Evolutionary conservation across 345 rosid species (phyloP).

Genomic region (Eucalyptus marginata): DNA sequence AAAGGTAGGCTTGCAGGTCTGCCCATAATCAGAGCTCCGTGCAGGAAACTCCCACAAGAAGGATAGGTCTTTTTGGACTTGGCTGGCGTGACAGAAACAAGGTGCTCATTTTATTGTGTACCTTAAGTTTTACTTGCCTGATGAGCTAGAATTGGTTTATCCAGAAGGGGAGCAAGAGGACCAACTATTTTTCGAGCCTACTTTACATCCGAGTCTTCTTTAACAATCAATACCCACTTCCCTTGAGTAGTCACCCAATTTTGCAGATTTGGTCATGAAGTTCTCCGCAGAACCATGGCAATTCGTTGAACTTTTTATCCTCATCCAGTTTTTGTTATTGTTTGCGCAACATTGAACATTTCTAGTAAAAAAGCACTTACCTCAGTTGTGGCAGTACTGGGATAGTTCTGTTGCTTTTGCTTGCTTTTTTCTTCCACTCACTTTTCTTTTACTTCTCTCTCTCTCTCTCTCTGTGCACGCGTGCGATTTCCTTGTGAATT

Average conservation of each 20-base stretch:
- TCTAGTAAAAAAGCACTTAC: neutral
- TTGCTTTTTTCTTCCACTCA: neutral
- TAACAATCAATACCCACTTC: neutral
- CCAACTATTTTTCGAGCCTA: neutral
- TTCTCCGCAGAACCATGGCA: neutral
- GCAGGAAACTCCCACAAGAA: constrained; percentile 42
- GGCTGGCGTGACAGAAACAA: constrained; percentile 79
- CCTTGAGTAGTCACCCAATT: neutral
- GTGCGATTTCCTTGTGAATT: neutral
- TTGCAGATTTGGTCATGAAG: neutral
- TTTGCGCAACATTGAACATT: neutral
- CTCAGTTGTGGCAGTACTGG: neutral
- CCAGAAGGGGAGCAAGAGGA: neutral
- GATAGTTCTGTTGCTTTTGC: neutral
- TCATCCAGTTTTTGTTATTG: neutral
- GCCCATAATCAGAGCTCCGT: constrained; percentile 8
- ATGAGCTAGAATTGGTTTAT: neutral
- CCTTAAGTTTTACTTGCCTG: neutral
- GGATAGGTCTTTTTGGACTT: constrained; percentile 46
- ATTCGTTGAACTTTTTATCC: neutral
- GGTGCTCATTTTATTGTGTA: constrained; percentile 19
- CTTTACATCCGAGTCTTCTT: neutral
- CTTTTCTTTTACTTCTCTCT: neutral
- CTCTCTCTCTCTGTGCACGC: neutral
- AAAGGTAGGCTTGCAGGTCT: constrained; percentile 19